These are phyloP conservation scores for Cardamine occulta DNA, from an alignment of 345 rosid genomes.

Conservation along the genomic window DNA sequence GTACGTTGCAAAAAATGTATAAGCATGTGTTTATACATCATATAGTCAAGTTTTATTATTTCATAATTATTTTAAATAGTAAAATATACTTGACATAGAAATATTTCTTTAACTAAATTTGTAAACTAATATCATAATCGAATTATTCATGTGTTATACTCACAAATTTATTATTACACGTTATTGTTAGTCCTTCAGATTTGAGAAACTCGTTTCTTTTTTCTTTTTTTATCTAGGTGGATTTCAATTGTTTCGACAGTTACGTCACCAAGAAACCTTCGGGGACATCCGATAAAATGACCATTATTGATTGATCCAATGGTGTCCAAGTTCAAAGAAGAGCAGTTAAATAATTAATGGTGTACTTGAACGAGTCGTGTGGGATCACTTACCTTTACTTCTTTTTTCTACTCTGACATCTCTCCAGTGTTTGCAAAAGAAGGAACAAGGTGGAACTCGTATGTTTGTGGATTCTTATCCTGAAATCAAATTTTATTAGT, in stretches of 20 bases:
- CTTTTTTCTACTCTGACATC: slow-evolving; percentile 37
- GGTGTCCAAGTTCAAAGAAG: slow-evolving; percentile 42
- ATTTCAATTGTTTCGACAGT: slow-evolving; percentile 11
- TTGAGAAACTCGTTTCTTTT: background rate
- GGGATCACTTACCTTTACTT: slow-evolving; percentile 30
- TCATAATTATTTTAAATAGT: background rate
- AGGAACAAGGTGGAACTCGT: slow-evolving; percentile 40
- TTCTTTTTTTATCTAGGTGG: background rate
- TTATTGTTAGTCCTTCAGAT: background rate
- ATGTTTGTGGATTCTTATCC: slow-evolving; percentile 42
- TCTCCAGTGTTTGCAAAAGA: slow-evolving; percentile 38
- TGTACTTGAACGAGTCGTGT: slow-evolving; percentile 30
- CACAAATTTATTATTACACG: background rate
- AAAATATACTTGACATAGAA: background rate
- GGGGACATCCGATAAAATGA: slow-evolving; percentile 22
- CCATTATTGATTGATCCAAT: slow-evolving; percentile 30
- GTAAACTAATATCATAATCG: background rate
- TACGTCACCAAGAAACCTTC: slow-evolving; percentile 14
- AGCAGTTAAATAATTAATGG: slow-evolving; percentile 32
- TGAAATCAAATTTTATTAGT: background rate
- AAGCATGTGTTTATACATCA: background rate
- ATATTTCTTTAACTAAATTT: too few species aligned
- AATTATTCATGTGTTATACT: background rate
- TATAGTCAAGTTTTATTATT: background rate
- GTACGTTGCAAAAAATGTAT: background rate